These are phyloP conservation scores for Incumbomyces lentus DNA, from an alignment of 2,329 filamentous ascomycete genomes.

Conservation along the genomic window DNA sequence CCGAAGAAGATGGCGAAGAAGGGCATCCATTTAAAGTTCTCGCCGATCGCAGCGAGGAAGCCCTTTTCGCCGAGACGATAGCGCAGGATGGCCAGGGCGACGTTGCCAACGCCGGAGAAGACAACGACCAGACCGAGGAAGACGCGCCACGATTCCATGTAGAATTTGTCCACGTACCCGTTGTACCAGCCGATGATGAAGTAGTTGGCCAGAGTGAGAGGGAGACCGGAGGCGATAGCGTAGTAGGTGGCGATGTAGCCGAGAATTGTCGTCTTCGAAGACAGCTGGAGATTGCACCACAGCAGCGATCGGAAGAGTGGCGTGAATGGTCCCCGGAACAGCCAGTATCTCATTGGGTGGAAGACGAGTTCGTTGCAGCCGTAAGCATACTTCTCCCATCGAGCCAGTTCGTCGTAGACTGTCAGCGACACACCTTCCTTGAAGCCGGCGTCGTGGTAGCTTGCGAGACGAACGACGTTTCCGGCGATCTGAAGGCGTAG, in stretches of 20 bases:
- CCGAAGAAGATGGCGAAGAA: slow-evolving; percentile 67
- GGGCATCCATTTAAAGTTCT: slow-evolving; percentile 54
- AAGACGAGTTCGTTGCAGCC: slow-evolving; percentile 74
- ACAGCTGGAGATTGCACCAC: slow-evolving; percentile 47
- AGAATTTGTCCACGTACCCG: slow-evolving; percentile 55
- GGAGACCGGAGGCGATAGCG: slow-evolving; percentile 55
- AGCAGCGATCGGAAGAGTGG: slow-evolving; percentile 61
- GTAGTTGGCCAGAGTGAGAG: slow-evolving; percentile 58
- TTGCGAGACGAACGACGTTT: slow-evolving; percentile 56
- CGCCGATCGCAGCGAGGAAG: slow-evolving; percentile 40
- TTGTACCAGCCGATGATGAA: slow-evolving; percentile 62
- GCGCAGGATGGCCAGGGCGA: slow-evolving; percentile 51
- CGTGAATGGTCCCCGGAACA: slow-evolving; percentile 65
- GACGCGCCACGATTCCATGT: slow-evolving; percentile 55
- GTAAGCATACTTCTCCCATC: slow-evolving; percentile 81
- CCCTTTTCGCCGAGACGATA: slow-evolving; percentile 48
- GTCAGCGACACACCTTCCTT: slow-evolving; percentile 73
- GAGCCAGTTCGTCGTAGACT: slow-evolving; percentile 70
- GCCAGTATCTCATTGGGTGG: slow-evolving; percentile 63
- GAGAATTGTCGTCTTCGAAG: slow-evolving; percentile 60
- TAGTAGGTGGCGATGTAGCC: slow-evolving; percentile 53
- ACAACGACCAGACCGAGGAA: slow-evolving; percentile 52
- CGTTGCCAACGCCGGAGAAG: slow-evolving; percentile 52
- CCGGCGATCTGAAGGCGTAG: slow-evolving; percentile 59
- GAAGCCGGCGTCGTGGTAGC: slow-evolving; percentile 59